Conservation (phyloP, 805 yeast genomes). For the Candida rishiriensis region DNA sequence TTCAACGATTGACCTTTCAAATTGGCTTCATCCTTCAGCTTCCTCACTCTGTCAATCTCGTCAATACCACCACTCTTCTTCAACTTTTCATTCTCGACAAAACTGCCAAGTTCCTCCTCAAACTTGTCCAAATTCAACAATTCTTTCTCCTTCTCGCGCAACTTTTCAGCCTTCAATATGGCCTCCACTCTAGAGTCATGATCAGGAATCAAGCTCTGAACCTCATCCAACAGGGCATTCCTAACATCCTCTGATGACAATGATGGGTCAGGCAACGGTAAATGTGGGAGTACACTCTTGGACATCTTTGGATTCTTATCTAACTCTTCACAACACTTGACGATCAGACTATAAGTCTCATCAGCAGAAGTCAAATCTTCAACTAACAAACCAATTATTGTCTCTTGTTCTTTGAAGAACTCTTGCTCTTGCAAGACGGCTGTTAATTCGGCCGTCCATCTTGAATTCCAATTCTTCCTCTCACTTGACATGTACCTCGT, state of each 20-base stretch:
- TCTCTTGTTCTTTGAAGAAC: slow-evolving; percentile 85
- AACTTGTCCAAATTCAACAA: slow-evolving; percentile 57
- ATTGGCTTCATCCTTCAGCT: slow-evolving; percentile 65
- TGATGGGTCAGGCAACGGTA: slow-evolving; percentile 49
- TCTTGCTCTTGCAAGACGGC: slow-evolving; percentile 93
- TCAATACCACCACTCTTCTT: slow-evolving; percentile 87
- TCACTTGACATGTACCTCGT: slow-evolving; percentile 61
- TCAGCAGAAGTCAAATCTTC: slow-evolving; percentile 78
- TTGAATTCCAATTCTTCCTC: slow-evolving; percentile 79
- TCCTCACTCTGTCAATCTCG: slow-evolving; percentile 70
- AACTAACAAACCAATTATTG: slow-evolving; percentile 67
- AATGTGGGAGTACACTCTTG: slow-evolving; percentile 31
- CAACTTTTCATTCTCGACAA: slow-evolving; percentile 72
- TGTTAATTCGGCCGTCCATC: slow-evolving; percentile 90
- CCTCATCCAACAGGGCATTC: slow-evolving; percentile 79
- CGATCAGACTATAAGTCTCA: slow-evolving; percentile 79
- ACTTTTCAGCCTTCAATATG: slow-evolving; percentile 76
- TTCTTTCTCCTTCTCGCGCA: slow-evolving; percentile 67
- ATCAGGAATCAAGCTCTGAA: slow-evolving; percentile 72
- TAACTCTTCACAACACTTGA: slow-evolving; percentile 76
- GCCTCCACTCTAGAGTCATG: slow-evolving; percentile 87
- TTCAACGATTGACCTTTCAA: slow-evolving; percentile 42
- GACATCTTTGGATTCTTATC: slow-evolving; percentile 47
- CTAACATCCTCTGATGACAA: slow-evolving; percentile 53
- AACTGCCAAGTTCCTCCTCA: slow-evolving; percentile 79